These are phyloP conservation scores for Cytospora piceicola DNA, from an alignment of 2,329 filamentous ascomycete genomes.

Conservation along the genomic window DNA sequence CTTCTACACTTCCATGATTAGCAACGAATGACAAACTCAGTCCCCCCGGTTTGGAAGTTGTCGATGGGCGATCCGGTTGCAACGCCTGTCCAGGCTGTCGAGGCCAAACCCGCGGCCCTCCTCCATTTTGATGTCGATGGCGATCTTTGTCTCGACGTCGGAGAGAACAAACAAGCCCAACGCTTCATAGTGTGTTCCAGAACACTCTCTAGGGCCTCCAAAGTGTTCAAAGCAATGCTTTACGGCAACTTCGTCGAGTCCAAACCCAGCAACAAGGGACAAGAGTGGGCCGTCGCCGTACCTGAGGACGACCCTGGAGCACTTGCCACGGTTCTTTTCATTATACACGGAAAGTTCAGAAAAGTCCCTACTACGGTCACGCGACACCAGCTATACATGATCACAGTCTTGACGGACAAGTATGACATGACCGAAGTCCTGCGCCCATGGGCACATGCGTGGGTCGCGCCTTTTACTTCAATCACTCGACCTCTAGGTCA, in stretches of 20 bases:
- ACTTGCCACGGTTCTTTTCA: constrained; percentile 38
- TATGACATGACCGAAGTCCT: constrained; percentile 36
- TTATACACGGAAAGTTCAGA: constrained; percentile 39
- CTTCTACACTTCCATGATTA: background rate
- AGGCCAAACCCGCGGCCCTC: background rate
- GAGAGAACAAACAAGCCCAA: background rate
- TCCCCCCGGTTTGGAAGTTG: background rate
- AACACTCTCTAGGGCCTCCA: background rate
- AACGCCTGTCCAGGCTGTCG: background rate
- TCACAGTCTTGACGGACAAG: constrained; percentile 39
- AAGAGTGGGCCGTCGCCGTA: constrained; percentile 37
- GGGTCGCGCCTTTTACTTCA: background rate
- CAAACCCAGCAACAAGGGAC: background rate
- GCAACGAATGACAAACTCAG: background rate
- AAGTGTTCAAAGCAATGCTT: background rate
- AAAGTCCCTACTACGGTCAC: constrained; percentile 34
- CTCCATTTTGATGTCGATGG: background rate
- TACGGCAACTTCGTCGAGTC: background rate
- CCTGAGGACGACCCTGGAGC: constrained; percentile 40
- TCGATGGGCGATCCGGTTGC: background rate
- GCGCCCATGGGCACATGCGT: background rate
- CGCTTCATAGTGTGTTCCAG: background rate
- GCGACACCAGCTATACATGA: constrained; percentile 35
- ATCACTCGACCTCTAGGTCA: background rate
- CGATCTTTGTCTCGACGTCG: background rate